phyloP scores from a whole-genome alignment of 1,139 yeast genomes.

The Lodderomyces elongisporus region DNA sequence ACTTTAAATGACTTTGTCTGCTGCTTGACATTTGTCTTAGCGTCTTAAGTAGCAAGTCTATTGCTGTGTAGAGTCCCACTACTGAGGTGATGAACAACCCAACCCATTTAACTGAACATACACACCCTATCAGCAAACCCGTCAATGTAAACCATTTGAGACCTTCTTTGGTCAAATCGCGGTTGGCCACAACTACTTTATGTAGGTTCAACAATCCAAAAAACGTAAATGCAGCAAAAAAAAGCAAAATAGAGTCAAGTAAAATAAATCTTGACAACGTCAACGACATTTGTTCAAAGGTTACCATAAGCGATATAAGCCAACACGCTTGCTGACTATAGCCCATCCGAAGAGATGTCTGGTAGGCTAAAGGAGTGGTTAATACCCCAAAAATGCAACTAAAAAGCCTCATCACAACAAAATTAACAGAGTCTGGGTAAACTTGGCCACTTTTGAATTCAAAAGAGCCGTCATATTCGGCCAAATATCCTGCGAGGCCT shows the following conservation, averaged over 20 bases:
- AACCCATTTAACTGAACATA: conserved; percentile 93
- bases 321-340: conserved; percentile 44
- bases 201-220: conserved; percentile 55
- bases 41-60: conserved; percentile 65
- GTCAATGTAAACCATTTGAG: conserved; percentile 56
- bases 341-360: conserved; percentile 49
- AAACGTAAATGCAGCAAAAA: conserved; percentile 63
- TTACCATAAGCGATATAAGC: conserved; percentile 54
- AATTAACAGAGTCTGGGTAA: conserved; percentile 55
- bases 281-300: conserved; percentile 61
- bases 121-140: conserved; percentile 87
- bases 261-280: conserved; percentile 67
- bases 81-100: conserved; percentile 81
- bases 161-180: conserved; percentile 41
- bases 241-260: conserved; percentile 66
- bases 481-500: conserved; percentile 62
- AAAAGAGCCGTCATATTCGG: conserved; percentile 63
- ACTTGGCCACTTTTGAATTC: conserved; percentile 56
- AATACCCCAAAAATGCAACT: conserved; percentile 60
- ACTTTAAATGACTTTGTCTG: conserved; percentile 30
- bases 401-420: conserved; percentile 57
- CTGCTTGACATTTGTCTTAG: conserved; percentile 37
- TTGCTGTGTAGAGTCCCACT: conserved; percentile 79
- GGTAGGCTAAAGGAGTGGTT: conserved; percentile 62
- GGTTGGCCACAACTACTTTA: conserved; percentile 24